A percentile compares a stretch with the other conserved stretches of the same genome.
These are phyloP conservation scores for Leishmania aethiopica DNA, from an alignment of 208 protist species.

Conservation along the genomic window DNA sequence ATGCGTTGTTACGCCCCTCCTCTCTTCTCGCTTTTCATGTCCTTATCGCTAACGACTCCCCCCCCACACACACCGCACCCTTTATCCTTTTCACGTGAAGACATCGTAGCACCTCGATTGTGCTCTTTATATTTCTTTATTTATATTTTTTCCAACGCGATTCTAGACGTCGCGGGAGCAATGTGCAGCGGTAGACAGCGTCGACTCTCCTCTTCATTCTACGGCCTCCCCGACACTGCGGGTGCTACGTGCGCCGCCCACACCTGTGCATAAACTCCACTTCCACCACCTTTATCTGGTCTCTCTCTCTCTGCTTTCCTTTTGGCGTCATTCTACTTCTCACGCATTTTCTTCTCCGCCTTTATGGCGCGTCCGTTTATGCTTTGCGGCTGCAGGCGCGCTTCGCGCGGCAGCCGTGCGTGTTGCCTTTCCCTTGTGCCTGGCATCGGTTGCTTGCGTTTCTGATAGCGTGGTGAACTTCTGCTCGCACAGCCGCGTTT, in stretches of 20 bases:
- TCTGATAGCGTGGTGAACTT: not conserved
- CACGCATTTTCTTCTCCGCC: not conserved
- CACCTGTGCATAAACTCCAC: not conserved
- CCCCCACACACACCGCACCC: too few relatives aligned
- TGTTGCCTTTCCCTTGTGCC: not conserved
- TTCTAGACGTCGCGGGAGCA: not conserved
- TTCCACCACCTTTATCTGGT: not conserved
- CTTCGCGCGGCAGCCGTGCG: not conserved
- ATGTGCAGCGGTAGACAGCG: not conserved
- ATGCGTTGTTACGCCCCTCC: too few relatives aligned
- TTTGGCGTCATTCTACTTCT: not conserved
- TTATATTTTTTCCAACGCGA: not conserved
- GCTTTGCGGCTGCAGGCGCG: not conserved
- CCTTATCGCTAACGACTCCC: not conserved
- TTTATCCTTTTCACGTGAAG: not conserved
- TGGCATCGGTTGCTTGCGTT: not conserved
- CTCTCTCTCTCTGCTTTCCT: not conserved
- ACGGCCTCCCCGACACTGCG: not conserved
- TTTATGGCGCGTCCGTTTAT: not conserved
- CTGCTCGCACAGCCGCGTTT: too few relatives aligned
- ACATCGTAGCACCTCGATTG: not conserved
- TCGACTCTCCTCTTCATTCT: not conserved
- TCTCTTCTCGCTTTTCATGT: not conserved
- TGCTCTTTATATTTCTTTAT: not conserved
- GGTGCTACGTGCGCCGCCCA: not conserved